Evolutionary conservation across 2,329 filamentous ascomycete species (phyloP), one percentile per base, ranked within the genome.

Genomic region (Metarhizium humberi): DNA sequence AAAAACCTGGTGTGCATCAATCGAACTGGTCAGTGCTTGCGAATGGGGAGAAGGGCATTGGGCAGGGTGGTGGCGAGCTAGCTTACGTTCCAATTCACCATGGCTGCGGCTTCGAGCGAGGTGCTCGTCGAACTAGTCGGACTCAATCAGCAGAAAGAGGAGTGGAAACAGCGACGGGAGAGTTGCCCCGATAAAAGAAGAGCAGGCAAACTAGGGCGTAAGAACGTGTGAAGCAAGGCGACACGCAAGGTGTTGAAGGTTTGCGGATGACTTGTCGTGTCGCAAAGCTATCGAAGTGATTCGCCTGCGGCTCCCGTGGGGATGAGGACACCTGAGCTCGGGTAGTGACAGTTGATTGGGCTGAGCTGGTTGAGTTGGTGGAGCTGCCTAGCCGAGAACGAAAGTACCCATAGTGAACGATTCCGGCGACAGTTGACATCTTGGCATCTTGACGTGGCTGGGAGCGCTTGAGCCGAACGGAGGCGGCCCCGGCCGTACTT

Each of bases 1-100:
- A 73, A 96, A 83, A 64, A 80, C 60, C 81, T 84, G 50, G 18
- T 47, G n/a, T 7, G 43, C 30, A 13, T 57, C 30, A 60, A 30
- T 25, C 7, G 18, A 16, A 2, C 5, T 49, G 25, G 13, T 36
- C 18, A 51, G 43, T 30, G 57, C 20, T 25, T 30, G 45, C 10
- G 45, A 48, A 7, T 30, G 45, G 5, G 11, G 20, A 13, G 13
- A 16, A 25, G 25, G 8, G 45, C 11, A 48, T 14, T 2, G 25
- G 20, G 42, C 30, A 36, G 4, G 20, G 8, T 45, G 25, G 25
- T 11, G 51, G 20, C 38, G 7, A 20, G 50, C 20, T 29, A 38
- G 66, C 68, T 57, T 63, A 73, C 72, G 62, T 75, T 74, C 66
- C 70, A 75, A 56, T 69, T 68, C 55, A 67, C 65, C 72, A 74